Evolutionary conservation across 805 yeast species (phyloP), one percentile per base, ranked within the genome.

Genomic region (Clavispora asparagi): DNA sequence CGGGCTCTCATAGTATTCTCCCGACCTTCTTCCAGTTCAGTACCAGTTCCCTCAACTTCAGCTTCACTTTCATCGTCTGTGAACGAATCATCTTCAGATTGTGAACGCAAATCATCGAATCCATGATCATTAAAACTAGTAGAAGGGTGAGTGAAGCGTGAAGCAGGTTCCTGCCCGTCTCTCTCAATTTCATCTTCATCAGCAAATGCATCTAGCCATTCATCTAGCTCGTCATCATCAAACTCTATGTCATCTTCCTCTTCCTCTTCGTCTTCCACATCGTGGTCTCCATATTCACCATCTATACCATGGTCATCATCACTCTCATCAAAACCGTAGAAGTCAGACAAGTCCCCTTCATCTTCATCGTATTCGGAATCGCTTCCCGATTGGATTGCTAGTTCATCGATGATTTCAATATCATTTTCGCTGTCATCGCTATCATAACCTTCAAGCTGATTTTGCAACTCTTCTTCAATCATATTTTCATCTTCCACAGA

Each of bases 181-280:
- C 58, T 61, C 32, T 53, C 61, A 9, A 50, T 41, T 12, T 49
- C 54, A 10, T 41, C 54, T 6, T 41, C 48, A 30, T 60, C 69
- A 28, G 62, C 68, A 46, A 71, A 64, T 31, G 64, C 71, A 45
- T 67, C 71, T 37, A 69, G 59, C 74, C 74, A 70, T 3, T 67
- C 69, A 46, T 68, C 73, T 13, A 69, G 56, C 40, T 67, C 73
- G 16, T 59, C 71, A 30, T 64, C 70, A 35, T 65, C 68, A 43
- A 64, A 66, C 23, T 56, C 63, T 14, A 56, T 64, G 14, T 59
- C 69, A 3, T 59, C 65, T 25, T 56, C 63, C 17, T 56, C 65
- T 14, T 59, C 68, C 3, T 59, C 65, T 7, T 51, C 61, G 23
- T 45, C 52, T 41, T 62, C 56, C 13, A 59, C 68, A 33, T 61